These are phyloP conservation scores for Nicotiana benthamiana DNA, from an alignment of 257 asterid species.

Conservation along the genomic window DNA sequence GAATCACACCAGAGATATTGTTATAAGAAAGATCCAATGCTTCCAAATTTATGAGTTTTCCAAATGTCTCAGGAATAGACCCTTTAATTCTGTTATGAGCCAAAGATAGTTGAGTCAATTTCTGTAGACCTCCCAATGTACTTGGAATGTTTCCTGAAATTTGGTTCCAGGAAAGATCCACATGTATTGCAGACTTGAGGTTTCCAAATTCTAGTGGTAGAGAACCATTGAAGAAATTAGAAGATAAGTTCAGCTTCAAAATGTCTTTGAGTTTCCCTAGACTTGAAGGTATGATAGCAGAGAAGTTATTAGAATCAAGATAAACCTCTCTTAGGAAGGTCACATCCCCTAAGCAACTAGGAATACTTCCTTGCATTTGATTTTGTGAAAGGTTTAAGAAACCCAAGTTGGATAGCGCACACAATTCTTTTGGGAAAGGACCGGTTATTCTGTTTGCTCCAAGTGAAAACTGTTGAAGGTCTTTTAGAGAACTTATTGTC, in stretches of 20 bases:
- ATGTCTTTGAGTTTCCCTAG: not conserved
- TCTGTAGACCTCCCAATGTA: conserved; percentile 11
- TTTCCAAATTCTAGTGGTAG: not conserved
- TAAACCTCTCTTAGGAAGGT: conserved; percentile 17
- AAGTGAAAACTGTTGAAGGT: conserved; percentile 9
- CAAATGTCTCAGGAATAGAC: conserved; percentile 17
- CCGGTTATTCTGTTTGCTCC: conserved; percentile 11
- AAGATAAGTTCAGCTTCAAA: not conserved
- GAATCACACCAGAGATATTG: conserved; percentile 25
- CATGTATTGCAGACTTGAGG: not conserved
- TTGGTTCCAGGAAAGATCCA: conserved; percentile 12
- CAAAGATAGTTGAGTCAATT: conserved; percentile 19
- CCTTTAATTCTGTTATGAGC: conserved; percentile 27
- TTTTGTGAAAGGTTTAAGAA: conserved; percentile 10
- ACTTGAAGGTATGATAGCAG: not conserved
- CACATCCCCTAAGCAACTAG: conserved; percentile 19
- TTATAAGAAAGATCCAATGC: conserved; percentile 26
- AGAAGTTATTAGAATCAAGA: conserved; percentile 5
- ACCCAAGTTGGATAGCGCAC: conserved; percentile 2
- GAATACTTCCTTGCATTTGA: conserved; percentile 16
- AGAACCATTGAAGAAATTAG: not conserved
- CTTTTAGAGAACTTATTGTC: not conserved
- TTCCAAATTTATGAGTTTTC: conserved; percentile 10
- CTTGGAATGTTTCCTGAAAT: conserved; percentile 22
- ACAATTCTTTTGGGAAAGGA: conserved; percentile 10